Evolutionary conservation across 2,329 filamentous ascomycete genomes (phyloP).

Genomic region (Fusarium chlamydosporum): DNA sequence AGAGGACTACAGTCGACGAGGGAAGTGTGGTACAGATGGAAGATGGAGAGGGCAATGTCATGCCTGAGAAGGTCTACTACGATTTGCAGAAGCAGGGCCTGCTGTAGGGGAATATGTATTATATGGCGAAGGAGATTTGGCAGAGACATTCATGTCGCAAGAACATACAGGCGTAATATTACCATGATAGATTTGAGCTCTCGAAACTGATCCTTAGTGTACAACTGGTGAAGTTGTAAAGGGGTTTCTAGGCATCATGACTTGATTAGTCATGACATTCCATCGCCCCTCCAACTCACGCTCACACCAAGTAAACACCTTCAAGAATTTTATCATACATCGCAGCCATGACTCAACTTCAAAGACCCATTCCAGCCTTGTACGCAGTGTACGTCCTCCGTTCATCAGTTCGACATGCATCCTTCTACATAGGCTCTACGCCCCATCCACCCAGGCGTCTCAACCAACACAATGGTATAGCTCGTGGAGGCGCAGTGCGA

Average conservation of each 20-base stretch:
- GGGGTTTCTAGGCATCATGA: conserved; percentile 24
- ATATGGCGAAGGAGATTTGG: conserved; percentile 12
- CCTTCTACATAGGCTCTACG: conserved; percentile 91
- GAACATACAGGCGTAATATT: neutral
- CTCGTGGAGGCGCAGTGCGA: conserved; percentile 82
- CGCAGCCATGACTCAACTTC: conserved; percentile 58
- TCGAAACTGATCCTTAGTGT: neutral
- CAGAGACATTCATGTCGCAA: conserved; percentile 3
- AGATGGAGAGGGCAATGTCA: conserved; percentile 96
- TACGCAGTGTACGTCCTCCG: conserved; percentile 95
- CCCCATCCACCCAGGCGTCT: conserved; percentile 88
- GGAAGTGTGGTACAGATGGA: conserved; percentile 98
- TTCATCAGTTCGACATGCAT: conserved; percentile 79
- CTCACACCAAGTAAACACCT: conserved; percentile 40
- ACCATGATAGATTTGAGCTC: neutral
- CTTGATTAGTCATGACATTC: conserved; percentile 45
- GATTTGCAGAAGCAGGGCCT: conserved; percentile 94
- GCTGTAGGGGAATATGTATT: conserved; percentile 63
- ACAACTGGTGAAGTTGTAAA: neutral
- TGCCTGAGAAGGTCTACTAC: conserved; percentile 98
- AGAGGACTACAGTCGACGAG: conserved; percentile 79
- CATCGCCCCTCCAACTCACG: conserved; percentile 46
- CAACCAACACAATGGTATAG: conserved; percentile 90
- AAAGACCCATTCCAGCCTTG: conserved; percentile 82
- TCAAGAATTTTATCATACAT: conserved; percentile 3